Base-by-base conservation (phyloP, 1,284 basidiomycete species). In the Vanrija sp. region DNA sequence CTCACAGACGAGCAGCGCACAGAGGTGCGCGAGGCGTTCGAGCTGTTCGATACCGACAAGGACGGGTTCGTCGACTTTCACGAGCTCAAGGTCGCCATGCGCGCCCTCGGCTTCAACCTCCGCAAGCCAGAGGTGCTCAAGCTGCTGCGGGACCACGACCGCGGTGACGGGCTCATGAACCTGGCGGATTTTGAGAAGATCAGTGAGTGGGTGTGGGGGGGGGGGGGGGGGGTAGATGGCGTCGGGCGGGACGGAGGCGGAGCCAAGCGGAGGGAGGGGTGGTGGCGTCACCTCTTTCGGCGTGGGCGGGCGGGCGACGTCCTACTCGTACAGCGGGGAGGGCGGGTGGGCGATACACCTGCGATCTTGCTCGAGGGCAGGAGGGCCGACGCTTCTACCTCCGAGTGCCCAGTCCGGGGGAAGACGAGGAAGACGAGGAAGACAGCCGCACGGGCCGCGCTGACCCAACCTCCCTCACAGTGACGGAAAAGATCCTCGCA, bases 61-160 rank as follows among this genome's bases (percentile, higher is more conserved):
- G 95, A 98, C 69, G 91, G 92, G n/a, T 85, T 82, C 49, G 82
- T 96, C 58, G 93, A 95, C 78, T 98, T 98, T 77, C 95, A 98
- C 77, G 96, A 99, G 76, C 83, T 98, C 66, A 98, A 98, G 75
- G 96, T 99, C 62, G 93, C 95, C 42, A 93, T 99, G 89, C 83
- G 96, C 45, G 96, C 96, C 4, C 79, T 99, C 44, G 96, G 96
- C 0, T 98, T 98, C 71, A 96, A 98, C 74, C 77, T 97, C 74
- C 97, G 98, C 79, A 99, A 98, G 78, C 89, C 91, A 0, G 96
- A 99, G 76, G 94, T 98, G 49, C 79, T 98, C 62, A 98, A 98
- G 76, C 81, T 98, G 45, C 79, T 99, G 56, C 81, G 92, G 42
- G 95, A 98, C 67, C 84, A 95, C 69, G 94, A 97, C 72, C 89